phyloP scores from a whole-genome alignment of 2,329 filamentous ascomycete genomes.

The Beauveria brongniartii region DNA sequence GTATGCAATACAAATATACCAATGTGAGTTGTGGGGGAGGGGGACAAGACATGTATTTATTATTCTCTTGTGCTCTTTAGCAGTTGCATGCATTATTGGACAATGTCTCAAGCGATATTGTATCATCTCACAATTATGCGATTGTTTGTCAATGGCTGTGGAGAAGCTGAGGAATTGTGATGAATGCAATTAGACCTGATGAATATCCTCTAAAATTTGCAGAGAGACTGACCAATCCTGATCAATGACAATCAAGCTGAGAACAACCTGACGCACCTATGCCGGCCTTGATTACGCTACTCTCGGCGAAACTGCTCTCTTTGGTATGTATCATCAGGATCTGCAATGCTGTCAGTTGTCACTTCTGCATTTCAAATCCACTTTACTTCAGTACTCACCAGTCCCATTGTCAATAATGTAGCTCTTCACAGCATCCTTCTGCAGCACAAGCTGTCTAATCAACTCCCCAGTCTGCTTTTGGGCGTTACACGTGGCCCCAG shows the following conservation, averaged over 20 bases:
- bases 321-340: background rate
- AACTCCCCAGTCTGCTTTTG: background rate
- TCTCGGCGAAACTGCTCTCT: background rate
- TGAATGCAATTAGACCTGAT: background rate
- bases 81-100: background rate
- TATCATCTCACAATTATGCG: background rate
- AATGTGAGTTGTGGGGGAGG: background rate
- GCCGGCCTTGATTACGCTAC: background rate
- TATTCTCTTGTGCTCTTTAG: background rate
- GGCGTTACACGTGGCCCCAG: background rate
- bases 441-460: background rate
- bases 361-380: too few relatives aligned
- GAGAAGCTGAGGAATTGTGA: background rate
- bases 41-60: background rate
- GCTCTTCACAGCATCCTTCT: background rate
- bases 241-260: background rate
- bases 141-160: background rate
- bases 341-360: background rate
- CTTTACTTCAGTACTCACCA: background rate
- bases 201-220: too few relatives aligned
- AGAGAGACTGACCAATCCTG: background rate
- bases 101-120: too few relatives aligned
- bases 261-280: background rate
- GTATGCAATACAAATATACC: background rate
- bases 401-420: background rate